Base-by-base conservation (phyloP, 106 monocot species). In the Vanilla planifolia region DNA sequence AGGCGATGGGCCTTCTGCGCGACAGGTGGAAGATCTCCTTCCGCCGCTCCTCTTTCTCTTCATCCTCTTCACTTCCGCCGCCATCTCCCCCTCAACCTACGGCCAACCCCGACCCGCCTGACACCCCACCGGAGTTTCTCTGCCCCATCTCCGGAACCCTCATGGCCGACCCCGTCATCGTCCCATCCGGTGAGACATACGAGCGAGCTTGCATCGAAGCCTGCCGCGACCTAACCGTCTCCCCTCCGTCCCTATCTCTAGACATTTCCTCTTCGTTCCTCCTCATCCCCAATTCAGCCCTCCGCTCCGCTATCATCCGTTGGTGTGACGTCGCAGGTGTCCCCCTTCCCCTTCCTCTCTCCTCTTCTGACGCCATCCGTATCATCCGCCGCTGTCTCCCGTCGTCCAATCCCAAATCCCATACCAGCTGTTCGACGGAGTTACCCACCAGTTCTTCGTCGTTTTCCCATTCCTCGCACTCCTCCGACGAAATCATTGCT, bases 111-210 rank as follows among this genome's bases (percentile, higher is more conserved):
- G 16, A 20, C 1, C 1, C 65, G 34, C 42, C 59, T 14, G 55
- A 51, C 3, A 23, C 71, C 2, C 93, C 93, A 34, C 9, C 62
- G 48, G 85, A 89, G 70, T 89, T 93, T 59, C 17, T 85, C 37
- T 93, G 93, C 82, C 77, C 89, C 30, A 78, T 93, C 70, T 82
- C 93, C 33, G 68, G 80, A 69, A 41, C 68, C 17, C 62, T 93
- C 37, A 93, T 93, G 93, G 73, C 78, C 0, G 93, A 93, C 53
- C 93, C 93, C 46, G 93, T 93, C 61, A 83, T 89, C 63, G 33
- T 89, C 39, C 72, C 89, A 35, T 63, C 85, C 33, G 89, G 93
- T 13, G 73, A 79, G 42, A 80, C 89, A 73, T 89, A 82, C 70
- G 93, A 93, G 65, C 85, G 93, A 14, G 50, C 69, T 46, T 85